Base-by-base conservation (phyloP, 306 rosid species). In the Abrus pulchellus region DNA sequence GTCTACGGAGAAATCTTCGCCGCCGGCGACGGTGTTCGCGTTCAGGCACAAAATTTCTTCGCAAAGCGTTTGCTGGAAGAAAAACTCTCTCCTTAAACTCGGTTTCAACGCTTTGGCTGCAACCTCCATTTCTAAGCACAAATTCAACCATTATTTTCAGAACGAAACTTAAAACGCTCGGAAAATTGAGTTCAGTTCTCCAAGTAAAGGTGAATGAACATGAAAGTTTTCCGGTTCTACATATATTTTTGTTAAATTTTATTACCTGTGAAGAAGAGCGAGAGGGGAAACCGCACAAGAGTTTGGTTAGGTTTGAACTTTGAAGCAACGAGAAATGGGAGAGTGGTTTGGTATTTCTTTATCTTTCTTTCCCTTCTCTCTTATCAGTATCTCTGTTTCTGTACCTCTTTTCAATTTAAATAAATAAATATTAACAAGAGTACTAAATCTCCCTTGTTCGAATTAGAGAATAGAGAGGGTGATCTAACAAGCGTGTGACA, bases 1-100 rank as follows among this genome's bases (percentile, higher is more conserved):
- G 32, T 94, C 97, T 1, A 94, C 90, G 5, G 86, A 86, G 80
- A 94, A 92, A 74, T 94, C 98, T 2, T 92, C 98, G 52, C 84
- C 81, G 10, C 88, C 80, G 34, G 81, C 90, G 11, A 79, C 90
- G 65, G 82, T 75, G 68, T 78, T 75, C 0, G 85, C 83, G 62
- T 85, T 78, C 13, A 73, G 60, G 61, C 76, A 45, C 56, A 61
- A 79, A 49, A 68, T 9, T 2, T 94, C 98, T 7, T 92, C 92
- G 1, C 82, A 28, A 1, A 70, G 34, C 7, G 64, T 76, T 44
- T 86, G 92, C 70, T 81, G 92, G 10, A 55, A 57, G 29, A 90
- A 60, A 47, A 86, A 85, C 87, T 94, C 96, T 72, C 86, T 48
- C 13, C 77, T 76, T 45, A 88, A 81, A 84, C 98, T 94, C 14